These are phyloP conservation scores for Candida caryicola DNA, from an alignment of 805 yeast species.

Conservation along the genomic window DNA sequence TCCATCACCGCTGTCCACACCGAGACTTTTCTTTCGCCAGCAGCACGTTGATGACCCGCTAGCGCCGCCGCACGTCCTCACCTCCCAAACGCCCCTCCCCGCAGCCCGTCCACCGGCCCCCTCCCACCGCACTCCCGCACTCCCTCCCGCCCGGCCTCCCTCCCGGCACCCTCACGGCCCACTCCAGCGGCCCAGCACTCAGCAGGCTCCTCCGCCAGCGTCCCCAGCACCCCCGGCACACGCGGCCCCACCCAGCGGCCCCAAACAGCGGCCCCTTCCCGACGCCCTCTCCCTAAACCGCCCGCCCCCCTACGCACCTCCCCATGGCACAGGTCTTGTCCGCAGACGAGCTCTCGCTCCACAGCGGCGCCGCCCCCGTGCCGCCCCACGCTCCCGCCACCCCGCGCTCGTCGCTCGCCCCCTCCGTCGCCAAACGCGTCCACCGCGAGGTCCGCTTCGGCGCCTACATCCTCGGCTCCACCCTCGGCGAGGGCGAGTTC, in stretches of 20 bases:
- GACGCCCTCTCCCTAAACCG: not conserved
- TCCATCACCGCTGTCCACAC: not conserved
- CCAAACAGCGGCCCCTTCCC: too few species aligned
- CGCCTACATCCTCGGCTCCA: constrained; percentile 83
- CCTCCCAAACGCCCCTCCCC: not conserved
- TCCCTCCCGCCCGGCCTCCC: too few species aligned
- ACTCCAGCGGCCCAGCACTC: too few species aligned
- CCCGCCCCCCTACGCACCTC: not conserved
- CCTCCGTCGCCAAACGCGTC: constrained; percentile 23
- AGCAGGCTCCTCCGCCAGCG: too few species aligned
- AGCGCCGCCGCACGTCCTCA: not conserved
- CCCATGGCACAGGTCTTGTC: constrained; percentile 2
- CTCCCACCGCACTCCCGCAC: too few species aligned
- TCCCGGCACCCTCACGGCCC: too few species aligned
- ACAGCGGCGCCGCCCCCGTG: not conserved
- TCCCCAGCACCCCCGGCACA: too few species aligned
- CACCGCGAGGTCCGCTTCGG: constrained; percentile 83
- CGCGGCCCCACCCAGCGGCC: too few species aligned
- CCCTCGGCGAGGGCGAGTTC: constrained; percentile 96
- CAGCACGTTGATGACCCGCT: not conserved
- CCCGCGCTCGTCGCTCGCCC: not conserved
- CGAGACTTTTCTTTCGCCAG: not conserved
- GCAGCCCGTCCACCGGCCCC: not conserved
- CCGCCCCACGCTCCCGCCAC: constrained; percentile 4
- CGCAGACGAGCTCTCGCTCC: not conserved